Conservation (phyloP, 495 filamentous ascomycete genomes). For the Melanomma pulvis-pyrius region DNA sequence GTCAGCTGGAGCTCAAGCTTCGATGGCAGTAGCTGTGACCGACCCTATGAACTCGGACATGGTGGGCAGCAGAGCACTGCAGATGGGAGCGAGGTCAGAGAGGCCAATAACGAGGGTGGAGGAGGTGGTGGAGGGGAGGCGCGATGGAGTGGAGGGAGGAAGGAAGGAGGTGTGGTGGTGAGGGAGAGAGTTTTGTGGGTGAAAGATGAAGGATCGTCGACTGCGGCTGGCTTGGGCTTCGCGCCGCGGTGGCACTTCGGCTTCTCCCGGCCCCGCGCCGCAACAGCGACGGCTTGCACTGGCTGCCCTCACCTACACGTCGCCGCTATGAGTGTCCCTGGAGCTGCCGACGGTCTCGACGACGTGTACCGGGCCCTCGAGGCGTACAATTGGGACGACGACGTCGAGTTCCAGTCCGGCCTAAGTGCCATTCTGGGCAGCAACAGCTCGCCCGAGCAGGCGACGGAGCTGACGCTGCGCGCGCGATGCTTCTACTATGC, state of each 20-base stretch:
- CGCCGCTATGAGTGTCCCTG: slow-evolving; percentile 15
- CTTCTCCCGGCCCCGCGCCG: neutral
- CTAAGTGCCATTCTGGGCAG: slow-evolving; percentile 51
- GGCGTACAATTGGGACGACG: slow-evolving; percentile 56
- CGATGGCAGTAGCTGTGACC: neutral
- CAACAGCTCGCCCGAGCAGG: slow-evolving; percentile 48
- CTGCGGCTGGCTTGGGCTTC: neutral
- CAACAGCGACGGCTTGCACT: neutral
- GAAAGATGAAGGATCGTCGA: slow-evolving; percentile 12
- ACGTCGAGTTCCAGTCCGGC: slow-evolving; percentile 58
- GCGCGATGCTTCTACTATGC: slow-evolving; percentile 54
- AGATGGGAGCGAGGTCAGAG: slow-evolving; percentile 9
- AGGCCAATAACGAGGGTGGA: slow-evolving; percentile 5
- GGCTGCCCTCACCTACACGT: neutral
- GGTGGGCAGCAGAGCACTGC: slow-evolving; percentile 51
- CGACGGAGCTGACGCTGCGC: slow-evolving; percentile 49
- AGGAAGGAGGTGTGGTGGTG: neutral
- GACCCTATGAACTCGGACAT: slow-evolving; percentile 19
- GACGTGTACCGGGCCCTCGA: slow-evolving; percentile 52
- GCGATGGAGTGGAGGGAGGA: slow-evolving; percentile 2
- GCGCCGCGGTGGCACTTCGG: slow-evolving; percentile 7
- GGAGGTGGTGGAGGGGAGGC: neutral
- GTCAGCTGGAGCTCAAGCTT: slow-evolving; percentile 24
- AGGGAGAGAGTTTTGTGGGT: slow-evolving; percentile 11
- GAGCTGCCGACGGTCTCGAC: slow-evolving; percentile 5